Percentiles rank a stretch among this genome's conserved stretches.
phyloP scores from a whole-genome alignment of 768 basidiomycete species.

The Termitomyces sp. region DNA sequence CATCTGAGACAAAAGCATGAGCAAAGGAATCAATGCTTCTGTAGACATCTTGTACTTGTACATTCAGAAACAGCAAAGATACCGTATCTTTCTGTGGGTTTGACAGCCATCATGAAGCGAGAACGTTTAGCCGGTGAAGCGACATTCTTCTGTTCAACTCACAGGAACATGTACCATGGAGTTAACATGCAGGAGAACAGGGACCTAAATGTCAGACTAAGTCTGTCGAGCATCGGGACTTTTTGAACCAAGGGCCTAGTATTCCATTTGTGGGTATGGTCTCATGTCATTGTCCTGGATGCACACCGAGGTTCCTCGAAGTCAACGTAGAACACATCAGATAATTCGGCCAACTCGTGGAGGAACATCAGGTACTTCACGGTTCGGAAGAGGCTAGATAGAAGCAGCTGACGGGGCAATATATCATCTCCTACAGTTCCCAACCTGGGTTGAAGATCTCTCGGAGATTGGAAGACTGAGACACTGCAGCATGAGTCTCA shows the following conservation, averaged over 20 bases:
- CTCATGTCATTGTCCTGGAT: not conserved
- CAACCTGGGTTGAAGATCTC: not conserved
- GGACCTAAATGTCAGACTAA: not conserved
- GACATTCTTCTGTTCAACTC: not conserved
- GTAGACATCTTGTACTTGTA: not conserved
- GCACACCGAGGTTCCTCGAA: not conserved
- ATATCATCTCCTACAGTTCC: not conserved
- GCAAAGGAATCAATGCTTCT: not conserved
- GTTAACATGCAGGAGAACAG: not conserved
- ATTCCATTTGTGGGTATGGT: not conserved
- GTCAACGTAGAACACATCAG: not conserved
- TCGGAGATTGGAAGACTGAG: not conserved
- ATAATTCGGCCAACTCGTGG: not conserved
- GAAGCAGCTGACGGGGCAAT: not conserved
- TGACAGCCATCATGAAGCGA: not conserved
- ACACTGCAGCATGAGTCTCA: not conserved
- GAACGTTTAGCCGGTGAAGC: not conserved
- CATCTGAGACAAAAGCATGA: not conserved
- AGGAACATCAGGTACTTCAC: not conserved
- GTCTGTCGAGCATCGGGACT: not conserved
- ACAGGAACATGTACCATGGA: not conserved
- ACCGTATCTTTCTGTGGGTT: not conserved
- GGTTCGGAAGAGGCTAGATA: not conserved
- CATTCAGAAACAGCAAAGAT: not conserved
- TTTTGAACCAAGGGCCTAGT: not conserved